Conservation (phyloP, 2,329 filamentous ascomycete genomes). For the Talaromyces sp. region DNA sequence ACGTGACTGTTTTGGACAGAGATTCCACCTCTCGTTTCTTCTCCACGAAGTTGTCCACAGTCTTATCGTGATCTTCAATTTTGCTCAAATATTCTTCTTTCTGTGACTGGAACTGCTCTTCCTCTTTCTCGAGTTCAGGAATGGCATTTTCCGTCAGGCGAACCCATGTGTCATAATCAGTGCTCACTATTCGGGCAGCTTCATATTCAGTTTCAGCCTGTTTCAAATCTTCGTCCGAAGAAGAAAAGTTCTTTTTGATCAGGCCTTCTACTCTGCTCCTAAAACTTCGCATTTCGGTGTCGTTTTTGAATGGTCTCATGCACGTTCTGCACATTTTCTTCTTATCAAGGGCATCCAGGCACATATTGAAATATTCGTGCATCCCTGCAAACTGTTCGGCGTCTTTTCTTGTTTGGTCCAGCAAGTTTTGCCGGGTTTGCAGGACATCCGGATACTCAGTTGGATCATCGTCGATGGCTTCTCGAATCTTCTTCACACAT, state of each 20-base stretch:
- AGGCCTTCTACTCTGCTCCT: conserved; percentile 60
- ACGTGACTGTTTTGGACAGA: conserved; percentile 69
- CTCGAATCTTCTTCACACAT: conserved; percentile 59
- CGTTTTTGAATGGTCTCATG: conserved; percentile 60
- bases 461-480: conserved; percentile 52
- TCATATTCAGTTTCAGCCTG: conserved; percentile 60
- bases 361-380: conserved; percentile 66
- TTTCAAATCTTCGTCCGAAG: conserved; percentile 59
- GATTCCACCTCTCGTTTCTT: conserved; percentile 70
- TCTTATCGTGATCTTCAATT: conserved; percentile 64
- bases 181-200: conserved; percentile 58
- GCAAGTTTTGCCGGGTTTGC: conserved; percentile 47
- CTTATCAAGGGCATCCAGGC: conserved; percentile 60
- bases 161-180: conserved; percentile 69
- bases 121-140: conserved; percentile 62
- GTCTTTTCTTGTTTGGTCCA: conserved; percentile 56
- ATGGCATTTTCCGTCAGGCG: conserved; percentile 66
- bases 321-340: conserved; percentile 76
- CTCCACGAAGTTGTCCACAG: conserved; percentile 58
- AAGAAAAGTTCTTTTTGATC: conserved; percentile 49
- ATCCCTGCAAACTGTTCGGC: conserved; percentile 64
- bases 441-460: conserved; percentile 50
- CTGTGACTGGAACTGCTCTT: conserved; percentile 58
- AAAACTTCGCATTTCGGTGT: conserved; percentile 59
- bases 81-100: conserved; percentile 56